Base-by-base conservation (phyloP, 768 basidiomycete species). In the Mycena metata region DNA sequence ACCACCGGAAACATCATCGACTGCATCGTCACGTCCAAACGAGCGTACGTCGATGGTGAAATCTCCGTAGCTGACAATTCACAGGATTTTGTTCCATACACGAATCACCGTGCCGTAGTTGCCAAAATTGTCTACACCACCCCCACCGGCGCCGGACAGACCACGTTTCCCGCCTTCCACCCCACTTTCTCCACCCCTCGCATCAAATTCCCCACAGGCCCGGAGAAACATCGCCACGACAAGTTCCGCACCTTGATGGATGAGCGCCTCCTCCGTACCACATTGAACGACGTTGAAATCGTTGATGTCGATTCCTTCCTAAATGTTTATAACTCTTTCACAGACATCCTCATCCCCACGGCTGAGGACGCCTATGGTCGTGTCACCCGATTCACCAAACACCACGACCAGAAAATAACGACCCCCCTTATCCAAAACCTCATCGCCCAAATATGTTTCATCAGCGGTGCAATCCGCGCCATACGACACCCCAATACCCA, bases 1-100 rank as follows among this genome's bases (percentile, higher is more conserved):
- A 58, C 47, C 19, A 35, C 35, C 6, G 64, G 64, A 0, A 65
- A 33, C 54, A 64, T 64, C 21, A 64, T 64, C 15, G 63, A 64
- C 39, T 33, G 46, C 1, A 26, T 64, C 7, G 15, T 64, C 13
- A 21, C 60, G 0, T 76, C 75, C 12, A 52, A 54, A 10, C 41
- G 30, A 2, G 16, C 24, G 17, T 36, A n/a, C 16, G 12, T 64
- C 7, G 54, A 64, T 16, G 17, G 42, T 5, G 54, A 56, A 19
- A 64, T 64, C 0, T 36, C 41, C 2, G 51, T 55, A 1, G 54
- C 63, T 56, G 63, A 64, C 35, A 30, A 24, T 2, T 49, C 3
- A 21, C 16, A 45, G 3, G 63, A 64, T 36, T 64, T 64, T 17
- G 54, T 64, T 3, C 63, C 63, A 30, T 49, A 9, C 16, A 64